Base-by-base conservation (phyloP, 2,329 filamentous ascomycete genomes). In the Fulvia fulva region DNA sequence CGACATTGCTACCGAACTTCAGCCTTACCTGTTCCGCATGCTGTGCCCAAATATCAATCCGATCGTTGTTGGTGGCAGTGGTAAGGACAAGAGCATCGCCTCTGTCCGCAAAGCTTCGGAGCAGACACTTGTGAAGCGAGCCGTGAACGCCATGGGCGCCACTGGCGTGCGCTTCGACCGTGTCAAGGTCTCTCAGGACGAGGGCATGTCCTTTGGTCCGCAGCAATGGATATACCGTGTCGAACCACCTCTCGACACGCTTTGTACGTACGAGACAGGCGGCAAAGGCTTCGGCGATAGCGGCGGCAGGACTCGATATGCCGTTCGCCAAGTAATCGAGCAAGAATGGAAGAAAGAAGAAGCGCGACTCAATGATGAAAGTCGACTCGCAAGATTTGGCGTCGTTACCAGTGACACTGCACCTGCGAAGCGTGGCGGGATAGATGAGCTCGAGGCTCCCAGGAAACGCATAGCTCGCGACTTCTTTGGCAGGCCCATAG, bases 41-140 rank as follows among this genome's bases (percentile, higher is more conserved):
- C 80, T 99, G 21, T 88, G 90, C 0, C 94, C 94, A 0, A 89
- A 93, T 58, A 87, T 99, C 46, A 96, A 94, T 71, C 94, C 94
- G 0, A 90, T 97, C 2, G 83, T 97, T 8, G 85, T 97, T 1
- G 84, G 86, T n/a, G 68, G 70, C 47, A 73, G 71, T 41, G 67
- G 73, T 45, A 65, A 71, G 30, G 75, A 74, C 21, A 73, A 73
- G 37, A 50, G 60, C 52, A 63, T 57, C 22, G 93, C 93, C 0
- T 95, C 90, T 65, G 93, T 99, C 1, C 85, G 94, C 41, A 93
- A 90, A 71, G 91, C 96, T 37, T 83, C 81, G 0, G 94, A 99
- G 71, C 91, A 91, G 67, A 78, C 76, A 12, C 90, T 97, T 74
- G 88, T 99, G 14, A 82, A 82, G 66, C 83, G 90, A 26, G 89